phyloP scores from a whole-genome alignment of 169 alveolate species.

The Plasmodium falciparum region DNA sequence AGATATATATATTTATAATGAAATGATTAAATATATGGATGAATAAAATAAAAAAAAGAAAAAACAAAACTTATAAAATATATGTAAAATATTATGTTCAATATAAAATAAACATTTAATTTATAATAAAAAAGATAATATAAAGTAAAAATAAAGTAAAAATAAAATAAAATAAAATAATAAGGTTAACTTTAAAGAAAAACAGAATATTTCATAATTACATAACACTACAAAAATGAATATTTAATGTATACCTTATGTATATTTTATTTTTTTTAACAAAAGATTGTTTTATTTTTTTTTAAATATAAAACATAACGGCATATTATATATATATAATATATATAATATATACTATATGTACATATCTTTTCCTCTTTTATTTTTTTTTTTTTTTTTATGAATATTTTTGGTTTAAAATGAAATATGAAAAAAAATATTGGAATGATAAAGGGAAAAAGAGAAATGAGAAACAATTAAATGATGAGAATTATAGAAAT shows the following conservation, averaged over 20 bases:
- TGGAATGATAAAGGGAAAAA: constrained; percentile 64
- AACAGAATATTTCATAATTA: too few species aligned
- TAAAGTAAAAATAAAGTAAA: neutral
- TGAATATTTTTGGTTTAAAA: constrained; percentile 21
- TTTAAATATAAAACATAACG: too few species aligned
- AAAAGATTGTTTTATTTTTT: too few species aligned
- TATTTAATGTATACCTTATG: too few species aligned
- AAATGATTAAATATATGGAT: neutral
- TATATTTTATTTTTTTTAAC: too few species aligned
- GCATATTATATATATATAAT: too few species aligned
- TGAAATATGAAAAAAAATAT: constrained; percentile 64
- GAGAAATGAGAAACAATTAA: constrained; percentile 19
- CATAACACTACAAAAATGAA: too few species aligned
- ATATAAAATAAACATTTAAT: neutral
- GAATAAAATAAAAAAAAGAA: neutral
- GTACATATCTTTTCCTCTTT: neutral
- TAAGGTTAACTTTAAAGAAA: too few species aligned
- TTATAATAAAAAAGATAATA: neutral
- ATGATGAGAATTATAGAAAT: constrained; percentile 12
- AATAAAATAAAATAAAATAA: neutral
- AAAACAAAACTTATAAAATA: neutral
- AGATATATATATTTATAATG: too few species aligned
- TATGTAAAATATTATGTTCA: neutral
- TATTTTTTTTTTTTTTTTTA: constrained; percentile 10
- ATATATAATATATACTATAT: too few species aligned